Evolutionary conservation across 768 basidiomycete genomes (phyloP).

Genomic region (Rhodotorula graminis): DNA sequence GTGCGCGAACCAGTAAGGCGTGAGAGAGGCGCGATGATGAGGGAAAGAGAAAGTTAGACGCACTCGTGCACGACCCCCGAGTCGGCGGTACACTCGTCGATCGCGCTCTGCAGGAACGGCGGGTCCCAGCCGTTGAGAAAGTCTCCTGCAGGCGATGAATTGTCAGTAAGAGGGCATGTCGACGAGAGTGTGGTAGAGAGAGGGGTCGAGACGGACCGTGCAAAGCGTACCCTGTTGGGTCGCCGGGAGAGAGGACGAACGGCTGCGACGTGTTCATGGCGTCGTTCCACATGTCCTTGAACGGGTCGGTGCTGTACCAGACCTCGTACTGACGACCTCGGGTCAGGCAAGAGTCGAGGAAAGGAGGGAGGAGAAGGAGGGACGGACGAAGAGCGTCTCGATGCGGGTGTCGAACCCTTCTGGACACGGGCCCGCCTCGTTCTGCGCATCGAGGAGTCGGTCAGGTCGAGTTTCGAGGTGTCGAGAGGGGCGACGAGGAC

Average conservation of each 20-base stretch:
- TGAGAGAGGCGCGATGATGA: neutral
- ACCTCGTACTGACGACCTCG: conserved; percentile 6
- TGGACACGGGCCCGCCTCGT: conserved; percentile 13
- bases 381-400: conserved; percentile 7
- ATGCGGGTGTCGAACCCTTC: conserved; percentile 23
- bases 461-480: neutral
- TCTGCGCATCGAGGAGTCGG: neutral
- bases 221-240: conserved; percentile 31
- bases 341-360: neutral
- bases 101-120: conserved; percentile 31
- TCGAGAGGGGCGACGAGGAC: neutral
- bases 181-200: too few relatives aligned
- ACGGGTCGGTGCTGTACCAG: conserved; percentile 26
- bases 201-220: conserved; percentile 13
- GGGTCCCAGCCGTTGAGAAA: conserved; percentile 40
- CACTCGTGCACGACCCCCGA: conserved; percentile 31
- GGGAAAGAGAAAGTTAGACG: neutral
- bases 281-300: conserved; percentile 19
- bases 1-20: neutral
- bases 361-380: too few relatives aligned
- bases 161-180: neutral
- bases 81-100: conserved; percentile 35
- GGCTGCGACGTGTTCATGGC: conserved; percentile 20
- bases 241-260: conserved; percentile 30
- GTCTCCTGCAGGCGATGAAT: neutral